phyloP scores from a whole-genome alignment of 1,284 basidiomycete genomes.

The Amylostereum chailletii region DNA sequence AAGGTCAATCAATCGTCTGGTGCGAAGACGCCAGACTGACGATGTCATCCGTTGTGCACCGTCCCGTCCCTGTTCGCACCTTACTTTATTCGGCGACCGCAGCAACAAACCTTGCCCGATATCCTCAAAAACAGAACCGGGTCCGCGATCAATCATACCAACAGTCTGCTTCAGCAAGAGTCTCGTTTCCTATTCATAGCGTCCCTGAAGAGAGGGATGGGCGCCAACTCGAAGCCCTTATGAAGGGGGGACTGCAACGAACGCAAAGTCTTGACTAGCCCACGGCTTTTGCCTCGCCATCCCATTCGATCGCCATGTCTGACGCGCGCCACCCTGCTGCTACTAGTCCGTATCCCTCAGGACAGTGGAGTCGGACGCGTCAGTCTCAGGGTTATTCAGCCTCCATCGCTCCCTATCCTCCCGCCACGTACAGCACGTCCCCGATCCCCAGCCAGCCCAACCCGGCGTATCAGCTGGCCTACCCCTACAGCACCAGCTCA shows the following conservation, averaged over 20 bases:
- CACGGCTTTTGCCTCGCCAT: slow-evolving; percentile 14
- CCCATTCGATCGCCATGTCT: slow-evolving; percentile 19
- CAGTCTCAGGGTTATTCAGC: slow-evolving; percentile 20
- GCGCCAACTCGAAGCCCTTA: slow-evolving; percentile 19
- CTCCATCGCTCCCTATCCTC: slow-evolving; percentile 18
- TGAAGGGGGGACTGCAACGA: slow-evolving; percentile 15
- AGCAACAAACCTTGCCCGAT: no score
- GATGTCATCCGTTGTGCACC: no score
- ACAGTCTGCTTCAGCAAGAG: neutral
- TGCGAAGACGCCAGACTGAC: no score
- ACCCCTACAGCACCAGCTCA: slow-evolving; percentile 17
- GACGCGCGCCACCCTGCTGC: slow-evolving; percentile 21
- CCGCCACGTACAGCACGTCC: slow-evolving; percentile 17
- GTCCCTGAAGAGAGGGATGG: slow-evolving; percentile 12
- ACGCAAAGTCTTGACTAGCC: slow-evolving; percentile 12
- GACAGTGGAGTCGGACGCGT: slow-evolving; percentile 19
- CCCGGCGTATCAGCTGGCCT: slow-evolving; percentile 12
- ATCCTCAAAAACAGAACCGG: slow-evolving; percentile 3
- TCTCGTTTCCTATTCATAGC: slow-evolving; percentile 4
- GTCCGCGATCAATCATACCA: slow-evolving; percentile 7
- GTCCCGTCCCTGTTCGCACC: no score
- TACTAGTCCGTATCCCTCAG: slow-evolving; percentile 13
- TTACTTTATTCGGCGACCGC: no score
- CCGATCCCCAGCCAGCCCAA: slow-evolving; percentile 16
- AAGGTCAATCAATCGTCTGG: no score